Evolutionary conservation across 129 eudicot genomes (phyloP), one percentile per base, ranked within the genome.

Genomic region (Rutidosis leptorrhynchoides): DNA sequence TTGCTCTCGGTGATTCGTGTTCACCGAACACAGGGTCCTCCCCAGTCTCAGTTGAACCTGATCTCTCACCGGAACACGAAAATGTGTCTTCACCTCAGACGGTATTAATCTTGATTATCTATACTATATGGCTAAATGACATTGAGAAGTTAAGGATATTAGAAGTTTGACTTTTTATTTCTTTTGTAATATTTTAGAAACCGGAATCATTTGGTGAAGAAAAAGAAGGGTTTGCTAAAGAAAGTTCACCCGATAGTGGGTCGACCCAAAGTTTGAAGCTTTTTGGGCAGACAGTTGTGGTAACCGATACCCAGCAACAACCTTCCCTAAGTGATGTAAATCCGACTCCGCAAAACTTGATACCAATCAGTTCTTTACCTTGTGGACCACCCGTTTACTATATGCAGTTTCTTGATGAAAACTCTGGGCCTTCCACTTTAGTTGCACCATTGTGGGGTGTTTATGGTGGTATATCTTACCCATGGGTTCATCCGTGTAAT

Each of bases 251-350:
- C 2, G 89, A 69, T 14, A 40, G 42, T 49, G 71, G 74, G 58
- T 72, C 80, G 6, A 49, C 83, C 10, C 90, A 77, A 66, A 63
- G 83, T 78, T 61, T 88, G 73, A 87, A 85, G 80, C 88, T 91
- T 22, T 91, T 91, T 68, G 97, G 98, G 45, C 78, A 92, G 79
- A 88, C 86, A 0, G 81, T 91, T 0, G 58, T 83, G 35, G 79
- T 91, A 43, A 69, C 62, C 0, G 82, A 87, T 73, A 57, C 82
- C 15, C 51, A 57, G 1, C 56, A 43, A 43, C 49, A 28, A 40
- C 58, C 65, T 69, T 69, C 74, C 15, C 42, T 45, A 4, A 53
- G 40, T 57, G 55, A 42, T 12, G 51, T 65, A 45, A 72, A 76
- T 64, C 42, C 27, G 64, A 43, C 56, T 40, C 78, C 64, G 60